Evolutionary conservation across 177 flowering plant genomes (phyloP).

Genomic region (Vitis hybrid): DNA sequence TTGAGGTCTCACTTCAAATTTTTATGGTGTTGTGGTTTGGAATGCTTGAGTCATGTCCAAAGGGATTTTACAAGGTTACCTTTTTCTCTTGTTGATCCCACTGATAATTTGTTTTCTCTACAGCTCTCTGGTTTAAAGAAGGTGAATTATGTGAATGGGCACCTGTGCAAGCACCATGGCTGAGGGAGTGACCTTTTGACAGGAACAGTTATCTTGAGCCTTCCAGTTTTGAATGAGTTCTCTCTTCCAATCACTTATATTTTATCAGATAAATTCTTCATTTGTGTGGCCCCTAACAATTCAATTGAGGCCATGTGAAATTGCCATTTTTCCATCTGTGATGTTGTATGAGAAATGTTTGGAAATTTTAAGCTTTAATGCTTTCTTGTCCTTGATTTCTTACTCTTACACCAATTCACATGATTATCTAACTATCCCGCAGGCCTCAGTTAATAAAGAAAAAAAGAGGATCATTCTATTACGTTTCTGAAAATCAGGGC

Average conservation of each 20-base stretch:
- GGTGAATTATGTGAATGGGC: constrained; percentile 85
- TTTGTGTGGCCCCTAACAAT: neutral
- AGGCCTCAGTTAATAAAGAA: no score
- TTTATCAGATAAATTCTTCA: neutral
- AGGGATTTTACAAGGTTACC: neutral
- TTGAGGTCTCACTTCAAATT: neutral
- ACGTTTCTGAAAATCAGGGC: no score
- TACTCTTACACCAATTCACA: no score
- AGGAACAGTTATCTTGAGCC: neutral
- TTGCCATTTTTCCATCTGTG: neutral
- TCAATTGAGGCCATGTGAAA: neutral
- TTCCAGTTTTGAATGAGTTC: constrained; percentile 7
- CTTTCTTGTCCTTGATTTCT: no score
- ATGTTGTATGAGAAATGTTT: neutral
- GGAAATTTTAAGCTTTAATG: neutral
- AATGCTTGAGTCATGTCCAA: neutral
- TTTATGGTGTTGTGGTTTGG: neutral
- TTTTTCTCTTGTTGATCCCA: neutral
- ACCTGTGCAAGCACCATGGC: constrained; percentile 77
- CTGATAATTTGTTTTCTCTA: constrained; percentile 7
- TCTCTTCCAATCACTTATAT: neutral
- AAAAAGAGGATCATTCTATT: no score
- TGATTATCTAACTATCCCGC: no score
- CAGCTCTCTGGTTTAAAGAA: constrained; percentile 97
- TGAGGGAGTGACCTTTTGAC: constrained; percentile 53